A percentile compares a stretch with the other conserved stretches of the same genome.
Evolutionary conservation across 768 basidiomycete species (phyloP).

Genomic region (Cyathus striatus): DNA sequence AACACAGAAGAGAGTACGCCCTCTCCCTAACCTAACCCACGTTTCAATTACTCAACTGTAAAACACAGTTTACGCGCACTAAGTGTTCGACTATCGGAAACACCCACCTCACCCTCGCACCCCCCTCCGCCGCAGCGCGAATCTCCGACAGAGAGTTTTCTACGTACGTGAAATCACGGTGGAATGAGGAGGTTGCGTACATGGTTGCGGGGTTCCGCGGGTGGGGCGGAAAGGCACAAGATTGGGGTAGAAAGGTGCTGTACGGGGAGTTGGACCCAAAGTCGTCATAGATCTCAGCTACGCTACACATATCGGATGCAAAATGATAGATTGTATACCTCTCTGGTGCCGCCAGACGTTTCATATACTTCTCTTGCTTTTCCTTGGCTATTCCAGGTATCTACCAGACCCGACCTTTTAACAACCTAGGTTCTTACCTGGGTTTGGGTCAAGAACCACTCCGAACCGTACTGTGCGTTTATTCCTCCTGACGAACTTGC

Average conservation of each 20-base stretch:
- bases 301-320: too few relatives aligned
- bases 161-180: conserved; percentile 43
- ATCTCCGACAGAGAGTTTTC: conserved; percentile 40
- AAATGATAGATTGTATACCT: too few relatives aligned
- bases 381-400: too few relatives aligned
- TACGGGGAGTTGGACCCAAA: conserved; percentile 27
- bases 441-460: too few relatives aligned
- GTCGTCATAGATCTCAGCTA: not conserved
- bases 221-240: conserved; percentile 41
- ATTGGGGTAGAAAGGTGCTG: conserved; percentile 41
- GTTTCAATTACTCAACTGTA: not conserved
- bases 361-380: too few relatives aligned
- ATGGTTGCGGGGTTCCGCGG: conserved; percentile 36
- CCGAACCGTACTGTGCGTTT: too few relatives aligned
- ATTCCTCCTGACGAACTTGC: too few relatives aligned
- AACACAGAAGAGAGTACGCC: conserved; percentile 50
- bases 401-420: too few relatives aligned
- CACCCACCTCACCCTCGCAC: conserved; percentile 42
- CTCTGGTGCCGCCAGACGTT: too few relatives aligned
- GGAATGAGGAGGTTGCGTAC: conserved; percentile 53
- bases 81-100: conserved; percentile 44
- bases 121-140: conserved; percentile 49
- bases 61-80: conserved; percentile 40
- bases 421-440: too few relatives aligned
- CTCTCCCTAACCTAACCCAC: not conserved